Percentiles rank a stretch among this genome's conserved stretches.
phyloP scores from a whole-genome alignment of 768 basidiomycete species.

The Fibroporia radiculosa region DNA sequence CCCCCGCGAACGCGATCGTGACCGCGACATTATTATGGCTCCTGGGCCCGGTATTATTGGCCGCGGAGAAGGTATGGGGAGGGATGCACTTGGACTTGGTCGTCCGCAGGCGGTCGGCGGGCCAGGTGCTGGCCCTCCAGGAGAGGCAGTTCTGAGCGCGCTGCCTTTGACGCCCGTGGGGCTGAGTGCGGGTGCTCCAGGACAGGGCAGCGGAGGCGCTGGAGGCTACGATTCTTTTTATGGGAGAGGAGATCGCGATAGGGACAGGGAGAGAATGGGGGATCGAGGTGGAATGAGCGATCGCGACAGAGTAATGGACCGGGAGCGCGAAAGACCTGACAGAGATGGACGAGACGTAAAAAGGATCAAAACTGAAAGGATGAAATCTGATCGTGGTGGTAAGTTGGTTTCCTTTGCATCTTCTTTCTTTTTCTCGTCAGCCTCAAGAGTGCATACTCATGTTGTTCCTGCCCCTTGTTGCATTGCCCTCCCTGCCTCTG shows the following conservation, averaged over 20 bases:
- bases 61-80: conserved; percentile 14
- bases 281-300: conserved; percentile 26
- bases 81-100: conserved; percentile 21
- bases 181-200: conserved; percentile 21
- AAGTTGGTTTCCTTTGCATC: conserved; percentile 18
- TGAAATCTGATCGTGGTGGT: conserved; percentile 38
- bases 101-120: conserved; percentile 12
- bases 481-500: conserved; percentile 5
- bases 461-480: conserved; percentile 13
- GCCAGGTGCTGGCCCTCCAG: background rate
- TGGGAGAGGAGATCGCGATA: conserved; percentile 27
- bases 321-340: conserved; percentile 25
- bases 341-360: conserved; percentile 44
- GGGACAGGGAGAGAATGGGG: conserved; percentile 27
- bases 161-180: conserved; percentile 21
- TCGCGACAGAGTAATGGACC: conserved; percentile 13
- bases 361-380: conserved; percentile 48
- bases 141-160: conserved; percentile 11
- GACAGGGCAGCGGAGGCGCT: conserved; percentile 15
- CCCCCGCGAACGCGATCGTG: conserved; percentile 26
- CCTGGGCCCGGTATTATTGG: conserved; percentile 7
- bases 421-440: conserved; percentile 20
- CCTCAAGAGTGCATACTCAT: conserved; percentile 28
- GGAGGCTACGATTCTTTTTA: conserved; percentile 31
- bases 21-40: conserved; percentile 20